Conservation (phyloP, 2,329 filamentous ascomycete genomes). For the Alternaria metachromatica region DNA sequence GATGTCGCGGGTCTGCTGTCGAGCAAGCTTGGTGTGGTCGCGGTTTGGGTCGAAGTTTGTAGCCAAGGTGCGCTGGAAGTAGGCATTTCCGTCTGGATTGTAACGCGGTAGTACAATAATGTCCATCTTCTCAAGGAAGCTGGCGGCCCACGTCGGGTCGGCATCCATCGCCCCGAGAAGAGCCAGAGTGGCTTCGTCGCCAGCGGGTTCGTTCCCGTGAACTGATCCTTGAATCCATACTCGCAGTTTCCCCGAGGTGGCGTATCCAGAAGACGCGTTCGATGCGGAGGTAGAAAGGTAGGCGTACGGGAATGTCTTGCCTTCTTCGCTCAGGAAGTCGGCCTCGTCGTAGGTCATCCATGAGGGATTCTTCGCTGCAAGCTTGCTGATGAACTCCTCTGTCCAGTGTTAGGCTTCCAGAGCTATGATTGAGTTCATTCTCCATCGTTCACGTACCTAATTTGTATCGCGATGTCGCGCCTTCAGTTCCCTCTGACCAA, state of each 20-base stretch:
- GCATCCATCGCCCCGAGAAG: slow-evolving; percentile 45
- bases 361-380: slow-evolving; percentile 39
- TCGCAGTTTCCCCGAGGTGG: slow-evolving; percentile 34
- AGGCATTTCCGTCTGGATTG: slow-evolving; percentile 47
- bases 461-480: slow-evolving; percentile 37
- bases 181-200: slow-evolving; percentile 45
- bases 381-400: slow-evolving; percentile 33
- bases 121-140: slow-evolving; percentile 42
- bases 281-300: slow-evolving; percentile 28
- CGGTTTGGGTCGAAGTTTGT: slow-evolving; percentile 49
- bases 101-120: slow-evolving; percentile 46
- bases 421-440: background rate
- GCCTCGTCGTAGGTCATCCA: slow-evolving; percentile 41
- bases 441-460: slow-evolving; percentile 17
- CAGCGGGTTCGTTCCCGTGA: slow-evolving; percentile 49
- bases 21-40: slow-evolving; percentile 46
- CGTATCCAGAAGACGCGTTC: slow-evolving; percentile 7
- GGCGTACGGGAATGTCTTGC: slow-evolving; percentile 40
- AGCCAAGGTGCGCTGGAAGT: slow-evolving; percentile 45
- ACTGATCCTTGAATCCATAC: slow-evolving; percentile 49
- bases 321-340: slow-evolving; percentile 44
- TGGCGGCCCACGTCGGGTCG: slow-evolving; percentile 40
- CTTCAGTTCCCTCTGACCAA: slow-evolving; percentile 40
- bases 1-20: slow-evolving; percentile 46
- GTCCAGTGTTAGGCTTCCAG: background rate